Percentiles rank a stretch among this genome's conserved stretches.
Conservation (phyloP, 306 rosid species). For the Fragaria nilgerrensis region DNA sequence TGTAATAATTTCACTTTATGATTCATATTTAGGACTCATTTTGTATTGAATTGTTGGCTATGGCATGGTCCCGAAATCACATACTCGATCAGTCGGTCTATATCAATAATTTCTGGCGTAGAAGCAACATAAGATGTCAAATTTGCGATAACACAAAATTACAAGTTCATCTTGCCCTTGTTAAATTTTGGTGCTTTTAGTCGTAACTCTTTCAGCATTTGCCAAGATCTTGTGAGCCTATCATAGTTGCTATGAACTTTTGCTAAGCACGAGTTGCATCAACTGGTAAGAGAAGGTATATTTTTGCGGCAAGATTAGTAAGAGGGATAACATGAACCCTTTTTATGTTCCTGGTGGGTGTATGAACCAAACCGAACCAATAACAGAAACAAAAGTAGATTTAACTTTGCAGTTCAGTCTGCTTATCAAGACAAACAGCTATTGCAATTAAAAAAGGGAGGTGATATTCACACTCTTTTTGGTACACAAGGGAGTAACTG, state of each 20-base stretch:
- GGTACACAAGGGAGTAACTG: not conserved
- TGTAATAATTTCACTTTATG: too few relatives aligned
- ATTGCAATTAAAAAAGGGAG: not conserved
- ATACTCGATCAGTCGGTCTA: too few relatives aligned
- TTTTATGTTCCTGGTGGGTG: not conserved
- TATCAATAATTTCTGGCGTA: too few relatives aligned
- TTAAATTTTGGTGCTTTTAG: too few relatives aligned
- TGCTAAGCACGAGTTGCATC: not conserved
- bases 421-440: not conserved
- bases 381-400: not conserved
- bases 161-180: too few relatives aligned
- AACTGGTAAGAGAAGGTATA: not conserved
- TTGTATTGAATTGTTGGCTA: too few relatives aligned
- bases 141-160: too few relatives aligned
- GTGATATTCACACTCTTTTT: not conserved
- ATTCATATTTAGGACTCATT: too few relatives aligned
- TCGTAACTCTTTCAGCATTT: not conserved
- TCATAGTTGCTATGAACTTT: not conserved
- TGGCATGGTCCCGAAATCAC: too few relatives aligned
- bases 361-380: not conserved
- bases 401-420: not conserved
- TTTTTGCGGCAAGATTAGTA: not conserved
- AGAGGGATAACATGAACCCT: not conserved
- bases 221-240: not conserved
- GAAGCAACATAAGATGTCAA: too few relatives aligned